Base-by-base conservation (phyloP, 75 land plant species). In the Selaginella moellendorffii region DNA sequence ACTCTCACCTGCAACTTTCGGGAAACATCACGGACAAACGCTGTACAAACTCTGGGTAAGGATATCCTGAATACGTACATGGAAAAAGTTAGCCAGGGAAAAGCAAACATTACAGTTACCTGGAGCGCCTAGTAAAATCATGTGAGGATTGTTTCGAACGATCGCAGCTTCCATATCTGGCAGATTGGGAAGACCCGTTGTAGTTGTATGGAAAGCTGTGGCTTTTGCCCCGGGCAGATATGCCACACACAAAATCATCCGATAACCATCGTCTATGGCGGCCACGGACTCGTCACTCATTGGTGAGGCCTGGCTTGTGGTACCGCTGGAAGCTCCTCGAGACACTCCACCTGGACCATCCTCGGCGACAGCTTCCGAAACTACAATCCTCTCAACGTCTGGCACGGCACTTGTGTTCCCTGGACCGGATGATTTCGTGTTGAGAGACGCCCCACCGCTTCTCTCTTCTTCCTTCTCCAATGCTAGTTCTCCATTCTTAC, bases 111-210 rank as follows among this genome's bases (percentile, higher is more conserved):
- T n/a, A 18, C 29, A 10, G 0, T 26, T 20, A 70, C 72, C 72
- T 70, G 72, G 66, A 53, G 72, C 67, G 27, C 72, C 68, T 14
- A 70, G 27, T 52, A 70, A 52, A 20, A 70, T 19, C 67, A 70
- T 70, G 26, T 70, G 72, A 8, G 72, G 72, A 23, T 70, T 36
- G 52, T 70, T 70, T 12, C 20, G 19, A 22, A 24, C 63, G n/a
- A 70, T 66, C 1, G 72, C 72, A 26, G 17, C 46, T 52, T 31
- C 58, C 67, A 70, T 12, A 46, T 70, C 56, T 27, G 72, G 66
- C 2, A 70, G 66, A 25, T 52, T 25, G 29, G 72, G 72, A 0
- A 70, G 72, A 24, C 68, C 67, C 1, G 67, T 46, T 51, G 72
- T 70, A 1, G 26, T 26, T 2, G 67, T 31, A 51, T 31, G n/a